Conservation (phyloP, 2,329 filamentous ascomycete genomes). For the Metarhizium anisopliae region DNA sequence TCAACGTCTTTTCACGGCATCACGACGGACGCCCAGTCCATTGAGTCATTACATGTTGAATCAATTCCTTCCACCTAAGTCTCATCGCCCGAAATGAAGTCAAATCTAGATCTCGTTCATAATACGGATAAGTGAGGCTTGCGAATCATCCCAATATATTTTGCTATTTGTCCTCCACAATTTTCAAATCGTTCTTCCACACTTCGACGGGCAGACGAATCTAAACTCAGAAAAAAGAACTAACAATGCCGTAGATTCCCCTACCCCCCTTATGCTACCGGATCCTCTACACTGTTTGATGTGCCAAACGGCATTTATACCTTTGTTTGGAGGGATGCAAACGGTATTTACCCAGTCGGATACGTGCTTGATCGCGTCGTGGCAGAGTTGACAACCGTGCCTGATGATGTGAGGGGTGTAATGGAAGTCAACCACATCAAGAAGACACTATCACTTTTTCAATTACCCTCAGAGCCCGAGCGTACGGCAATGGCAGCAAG, state of each 20-base stretch:
- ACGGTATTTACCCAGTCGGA: conserved; percentile 57
- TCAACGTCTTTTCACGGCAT: too few species aligned
- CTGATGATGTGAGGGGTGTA: conserved; percentile 42
- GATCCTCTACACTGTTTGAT: conserved; percentile 47
- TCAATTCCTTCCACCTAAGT: neutral
- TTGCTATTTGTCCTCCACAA: too few species aligned
- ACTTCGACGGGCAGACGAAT: too few species aligned
- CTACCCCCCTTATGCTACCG: conserved; percentile 56
- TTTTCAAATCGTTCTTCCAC: too few species aligned
- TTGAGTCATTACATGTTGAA: too few species aligned
- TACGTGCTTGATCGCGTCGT: conserved; percentile 46
- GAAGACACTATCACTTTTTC: conserved; percentile 56
- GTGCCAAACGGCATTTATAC: conserved; percentile 57
- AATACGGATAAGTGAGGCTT: conserved; percentile 42
- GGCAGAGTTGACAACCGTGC: conserved; percentile 36
- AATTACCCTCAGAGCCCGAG: conserved; percentile 45
- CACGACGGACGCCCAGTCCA: too few species aligned
- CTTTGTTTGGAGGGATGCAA: conserved; percentile 50
- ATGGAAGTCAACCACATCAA: conserved; percentile 51
- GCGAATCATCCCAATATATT: neutral
- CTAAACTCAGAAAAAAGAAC: neutral
- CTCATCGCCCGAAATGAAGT: conserved; percentile 13
- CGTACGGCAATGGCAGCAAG: conserved; percentile 48
- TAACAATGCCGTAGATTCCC: conserved; percentile 54
- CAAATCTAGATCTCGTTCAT: conserved; percentile 42